These are phyloP conservation scores for Achaetomiella virescens DNA, from an alignment of 495 filamentous ascomycete species.

Conservation along the genomic window DNA sequence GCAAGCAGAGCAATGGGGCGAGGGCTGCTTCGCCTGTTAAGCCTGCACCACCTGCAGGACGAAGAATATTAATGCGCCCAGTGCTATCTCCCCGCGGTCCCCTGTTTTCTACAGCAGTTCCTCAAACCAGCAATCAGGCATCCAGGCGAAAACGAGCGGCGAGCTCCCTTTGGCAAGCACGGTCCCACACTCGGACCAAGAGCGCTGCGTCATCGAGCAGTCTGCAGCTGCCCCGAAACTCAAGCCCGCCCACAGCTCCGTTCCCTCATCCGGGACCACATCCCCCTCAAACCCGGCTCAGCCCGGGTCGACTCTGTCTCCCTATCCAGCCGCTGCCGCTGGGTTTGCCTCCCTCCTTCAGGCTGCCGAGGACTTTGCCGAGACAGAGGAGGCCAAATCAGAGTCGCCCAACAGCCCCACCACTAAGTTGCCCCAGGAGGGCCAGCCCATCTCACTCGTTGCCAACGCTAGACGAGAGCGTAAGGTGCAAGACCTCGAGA, in stretches of 20 bases:
- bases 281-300: conserved; percentile 14
- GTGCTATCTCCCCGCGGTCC: conserved; percentile 19
- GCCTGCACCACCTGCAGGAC: conserved; percentile 24
- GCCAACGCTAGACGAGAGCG: conserved; percentile 83
- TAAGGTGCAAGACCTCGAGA: conserved; percentile 96
- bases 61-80: conserved; percentile 13
- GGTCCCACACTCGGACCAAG: conserved; percentile 16
- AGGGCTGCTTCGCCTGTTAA: conserved; percentile 43
- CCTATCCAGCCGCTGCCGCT: conserved; percentile 10
- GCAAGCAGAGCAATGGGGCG: conserved; percentile 24
- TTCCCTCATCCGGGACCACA: conserved; percentile 21
- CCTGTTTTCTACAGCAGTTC: conserved; percentile 6
- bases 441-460: conserved; percentile 60
- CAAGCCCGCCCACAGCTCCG: conserved; percentile 17
- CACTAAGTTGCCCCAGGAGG: conserved; percentile 41
- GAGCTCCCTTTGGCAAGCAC: not conserved
- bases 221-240: conserved; percentile 18
- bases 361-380: conserved; percentile 43
- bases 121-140: conserved; percentile 3
- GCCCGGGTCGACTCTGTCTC: conserved; percentile 6
- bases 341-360: conserved; percentile 43
- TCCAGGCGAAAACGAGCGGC: conserved; percentile 1
- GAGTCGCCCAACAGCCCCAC: conserved; percentile 46
- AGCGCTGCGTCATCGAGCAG: conserved; percentile 25
- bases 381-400: conserved; percentile 24